These are phyloP conservation scores for Beauveria sp. DNA, from an alignment of 2,329 filamentous ascomycete species.

Conservation along the genomic window DNA sequence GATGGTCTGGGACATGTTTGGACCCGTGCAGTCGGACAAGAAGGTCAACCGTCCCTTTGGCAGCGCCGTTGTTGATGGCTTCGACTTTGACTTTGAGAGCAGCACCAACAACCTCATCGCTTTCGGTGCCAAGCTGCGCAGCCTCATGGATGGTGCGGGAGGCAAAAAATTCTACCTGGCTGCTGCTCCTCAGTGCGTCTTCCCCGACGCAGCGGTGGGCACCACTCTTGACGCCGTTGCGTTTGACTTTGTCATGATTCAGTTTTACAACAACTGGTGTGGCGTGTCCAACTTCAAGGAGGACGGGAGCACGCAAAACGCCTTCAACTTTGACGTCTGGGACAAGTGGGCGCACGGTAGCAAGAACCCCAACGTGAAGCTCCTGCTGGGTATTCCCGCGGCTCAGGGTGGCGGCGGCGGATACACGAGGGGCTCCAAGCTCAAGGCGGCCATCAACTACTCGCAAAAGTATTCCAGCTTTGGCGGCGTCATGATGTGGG, in stretches of 20 bases:
- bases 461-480: constrained; percentile 50
- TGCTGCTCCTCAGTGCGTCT: constrained; percentile 61
- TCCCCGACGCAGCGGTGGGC: constrained; percentile 53
- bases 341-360: constrained; percentile 56
- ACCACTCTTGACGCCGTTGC: constrained; percentile 47
- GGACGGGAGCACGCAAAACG: constrained; percentile 36
- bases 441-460: constrained; percentile 45
- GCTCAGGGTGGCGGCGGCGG: constrained; percentile 46
- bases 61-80: constrained; percentile 58
- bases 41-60: constrained; percentile 58
- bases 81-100: constrained; percentile 69
- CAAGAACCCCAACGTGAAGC: constrained; percentile 51
- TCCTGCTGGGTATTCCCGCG: constrained; percentile 55
- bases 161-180: constrained; percentile 55
- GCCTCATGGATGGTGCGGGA: constrained; percentile 42
- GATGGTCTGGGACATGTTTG: constrained; percentile 64
- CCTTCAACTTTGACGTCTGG: constrained; percentile 58
- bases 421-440: constrained; percentile 40
- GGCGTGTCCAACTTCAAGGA: constrained; percentile 44
- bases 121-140: constrained; percentile 52
- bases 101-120: constrained; percentile 49
- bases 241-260: constrained; percentile 55
- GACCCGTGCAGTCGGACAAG: constrained; percentile 39
- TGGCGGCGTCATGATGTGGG: constrained; percentile 64
- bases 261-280: constrained; percentile 66